Evolutionary conservation across 2,329 filamentous ascomycete species (phyloP), one percentile per base, ranked within the genome.

Genomic region (Phyllosticta citribraziliensis): DNA sequence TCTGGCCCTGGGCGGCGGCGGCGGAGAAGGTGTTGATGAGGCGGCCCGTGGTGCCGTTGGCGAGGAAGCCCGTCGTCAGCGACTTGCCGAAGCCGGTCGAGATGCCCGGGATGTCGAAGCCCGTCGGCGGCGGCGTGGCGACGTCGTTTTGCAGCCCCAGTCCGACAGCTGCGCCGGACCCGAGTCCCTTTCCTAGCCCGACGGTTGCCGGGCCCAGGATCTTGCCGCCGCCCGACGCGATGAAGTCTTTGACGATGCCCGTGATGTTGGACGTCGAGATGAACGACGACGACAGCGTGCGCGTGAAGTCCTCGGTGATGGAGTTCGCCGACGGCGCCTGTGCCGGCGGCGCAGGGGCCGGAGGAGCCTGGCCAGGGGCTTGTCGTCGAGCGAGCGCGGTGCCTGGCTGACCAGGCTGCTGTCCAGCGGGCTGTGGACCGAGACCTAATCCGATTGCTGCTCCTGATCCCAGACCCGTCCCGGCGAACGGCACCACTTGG

Each of bases 101-200:
- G 30, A 58, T 52, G 4, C 51, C 52, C 1, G 30, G 27, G 40
- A 58, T 58, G 51, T 58, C 35, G 30, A 53, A 24, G 19, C 57
- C 24, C 12, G 53, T 30, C 9, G 53, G 52, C 11, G 27, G 50
- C 30, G 52, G 51, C 9, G 53, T 19, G 2, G 20, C 51, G 6
- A 54, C 57, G 27, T 58, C 57, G 30, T 58, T 54, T 12, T 58
- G 57, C 20, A 58, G n/a, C 25, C 57, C 57, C 5, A 58, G 57
- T 8, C 57, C 57, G 3, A 52, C 47, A 20, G 57, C 57, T 24
- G 57, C 27, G 22, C 57, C 57, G 8, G 47, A 22, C 3, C 57
- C 57, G 10, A 58, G 20, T 17, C 57, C 57, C 22, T 33, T 20
- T 2, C 27, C 57, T 3, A 58, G 17, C 0, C 57, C 57, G 11